These are phyloP conservation scores for Penicillium chermesinum DNA, from an alignment of 495 filamentous ascomycete genomes.

Conservation along the genomic window DNA sequence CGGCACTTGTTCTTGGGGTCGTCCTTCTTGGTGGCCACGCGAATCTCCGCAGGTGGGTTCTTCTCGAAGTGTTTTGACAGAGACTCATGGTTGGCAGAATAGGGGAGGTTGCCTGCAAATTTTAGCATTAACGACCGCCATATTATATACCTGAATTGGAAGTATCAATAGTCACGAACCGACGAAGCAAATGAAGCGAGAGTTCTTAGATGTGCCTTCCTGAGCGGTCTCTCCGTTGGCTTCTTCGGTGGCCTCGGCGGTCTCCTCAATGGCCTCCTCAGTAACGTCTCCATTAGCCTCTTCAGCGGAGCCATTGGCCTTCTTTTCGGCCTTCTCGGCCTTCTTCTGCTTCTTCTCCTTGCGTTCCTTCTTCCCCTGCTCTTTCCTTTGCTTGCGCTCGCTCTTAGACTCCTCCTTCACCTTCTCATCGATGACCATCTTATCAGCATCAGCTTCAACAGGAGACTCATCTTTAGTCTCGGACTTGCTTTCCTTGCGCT, in stretches of 20 bases:
- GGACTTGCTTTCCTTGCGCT: conserved; percentile 6
- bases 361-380: conserved; percentile 4
- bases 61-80: conserved; percentile 71
- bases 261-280: conserved; percentile 13
- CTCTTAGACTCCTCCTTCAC: conserved; percentile 18
- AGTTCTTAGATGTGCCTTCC: conserved; percentile 34
- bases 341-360: conserved; percentile 5
- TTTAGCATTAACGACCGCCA: background rate
- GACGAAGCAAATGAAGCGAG: conserved; percentile 81
- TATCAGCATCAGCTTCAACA: background rate
- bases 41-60: conserved; percentile 65
- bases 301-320: conserved; percentile 2
- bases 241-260: conserved; percentile 25
- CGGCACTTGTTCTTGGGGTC: conserved; percentile 61
- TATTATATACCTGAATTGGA: background rate
- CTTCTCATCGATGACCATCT: conserved; percentile 8
- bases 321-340: conserved; percentile 1
- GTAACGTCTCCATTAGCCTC: conserved; percentile 16
- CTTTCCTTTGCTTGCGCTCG: conserved; percentile 6
- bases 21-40: conserved; percentile 67
- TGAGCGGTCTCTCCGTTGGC: background rate
- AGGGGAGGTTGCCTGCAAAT: conserved; percentile 75
- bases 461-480: background rate
- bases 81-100: conserved; percentile 62
- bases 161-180: conserved; percentile 41